Evolutionary conservation across 306 rosid species (phyloP).

Genomic region (Inga leiocalycina): DNA sequence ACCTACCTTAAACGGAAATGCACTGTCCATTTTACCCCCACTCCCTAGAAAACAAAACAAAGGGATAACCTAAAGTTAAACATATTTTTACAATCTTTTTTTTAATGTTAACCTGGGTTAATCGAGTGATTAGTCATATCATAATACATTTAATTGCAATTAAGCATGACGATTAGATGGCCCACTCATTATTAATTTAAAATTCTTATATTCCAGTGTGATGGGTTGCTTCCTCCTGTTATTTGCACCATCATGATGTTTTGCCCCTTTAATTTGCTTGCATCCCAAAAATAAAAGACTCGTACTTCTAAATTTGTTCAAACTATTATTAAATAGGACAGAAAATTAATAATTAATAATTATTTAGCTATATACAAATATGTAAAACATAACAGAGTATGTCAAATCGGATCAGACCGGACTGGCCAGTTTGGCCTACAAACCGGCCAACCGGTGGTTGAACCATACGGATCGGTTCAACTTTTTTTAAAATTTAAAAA

Average conservation of each 20-base stretch:
- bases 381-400: neutral
- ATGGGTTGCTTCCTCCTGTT: constrained; percentile 18
- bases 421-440: no score
- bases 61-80: neutral
- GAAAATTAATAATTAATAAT: neutral
- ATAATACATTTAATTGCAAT: neutral
- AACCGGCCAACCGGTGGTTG: no score
- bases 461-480: no score
- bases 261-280: neutral
- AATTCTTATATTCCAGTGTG: constrained; percentile 6
- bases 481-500: no score
- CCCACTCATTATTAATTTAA: neutral
- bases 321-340: neutral
- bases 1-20: neutral
- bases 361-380: neutral
- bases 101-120: neutral
- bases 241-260: constrained; percentile 31
- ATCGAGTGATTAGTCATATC: neutral
- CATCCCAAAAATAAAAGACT: neutral
- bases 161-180: neutral
- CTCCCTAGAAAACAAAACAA: neutral
- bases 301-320: neutral
- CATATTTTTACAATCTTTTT: neutral
- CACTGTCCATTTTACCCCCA: neutral
- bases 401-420: no score